A percentile compares a stretch with the other conserved stretches of the same genome.
These are phyloP conservation scores for Globisporangium paddicum DNA, from an alignment of 352 stramenopile genomes.

Conservation along the genomic window DNA sequence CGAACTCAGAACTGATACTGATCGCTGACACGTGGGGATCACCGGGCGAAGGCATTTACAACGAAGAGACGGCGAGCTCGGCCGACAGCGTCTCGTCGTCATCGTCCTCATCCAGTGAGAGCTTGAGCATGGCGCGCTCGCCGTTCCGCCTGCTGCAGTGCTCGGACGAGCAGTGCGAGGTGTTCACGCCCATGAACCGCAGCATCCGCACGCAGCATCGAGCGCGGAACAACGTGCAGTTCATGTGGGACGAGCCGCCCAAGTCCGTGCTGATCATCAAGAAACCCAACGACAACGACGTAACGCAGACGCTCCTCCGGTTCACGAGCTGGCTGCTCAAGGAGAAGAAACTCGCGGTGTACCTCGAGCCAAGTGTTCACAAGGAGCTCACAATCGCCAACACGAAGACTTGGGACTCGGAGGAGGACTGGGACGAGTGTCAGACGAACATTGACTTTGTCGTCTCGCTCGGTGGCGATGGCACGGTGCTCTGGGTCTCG, in stretches of 20 bases:
- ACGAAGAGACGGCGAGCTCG: slow-evolving; percentile 51
- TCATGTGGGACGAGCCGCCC: slow-evolving; percentile 84
- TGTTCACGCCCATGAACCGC: slow-evolving; percentile 83
- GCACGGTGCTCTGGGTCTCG: slow-evolving; percentile 87
- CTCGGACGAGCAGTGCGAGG: slow-evolving; percentile 85
- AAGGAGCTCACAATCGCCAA: slow-evolving; percentile 46
- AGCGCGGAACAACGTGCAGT: slow-evolving; percentile 85
- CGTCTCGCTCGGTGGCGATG: slow-evolving; percentile 94
- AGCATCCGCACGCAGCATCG: slow-evolving; percentile 84
- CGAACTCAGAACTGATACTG: slow-evolving; percentile 82
- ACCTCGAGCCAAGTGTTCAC: slow-evolving; percentile 72
- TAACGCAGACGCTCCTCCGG: slow-evolving; percentile 62
- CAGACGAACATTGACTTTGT: slow-evolving; percentile 89
- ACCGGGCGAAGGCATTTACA: slow-evolving; percentile 70
- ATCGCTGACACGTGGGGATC: slow-evolving; percentile 76
- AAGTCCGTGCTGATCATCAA: slow-evolving; percentile 86
- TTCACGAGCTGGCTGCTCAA: slow-evolving; percentile 70
- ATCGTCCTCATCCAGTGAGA: slow-evolving; percentile 34
- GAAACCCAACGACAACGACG: slow-evolving; percentile 81
- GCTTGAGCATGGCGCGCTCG: slow-evolving; percentile 34
- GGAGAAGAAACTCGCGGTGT: slow-evolving; percentile 68
- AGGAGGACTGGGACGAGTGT: slow-evolving; percentile 57
- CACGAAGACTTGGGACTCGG: slow-evolving; percentile 61
- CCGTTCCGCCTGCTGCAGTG: slow-evolving; percentile 81
- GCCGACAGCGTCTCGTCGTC: slow-evolving; percentile 43